These are phyloP conservation scores for Tremella fuciformis DNA, from an alignment of 768 basidiomycete genomes.

Conservation along the genomic window DNA sequence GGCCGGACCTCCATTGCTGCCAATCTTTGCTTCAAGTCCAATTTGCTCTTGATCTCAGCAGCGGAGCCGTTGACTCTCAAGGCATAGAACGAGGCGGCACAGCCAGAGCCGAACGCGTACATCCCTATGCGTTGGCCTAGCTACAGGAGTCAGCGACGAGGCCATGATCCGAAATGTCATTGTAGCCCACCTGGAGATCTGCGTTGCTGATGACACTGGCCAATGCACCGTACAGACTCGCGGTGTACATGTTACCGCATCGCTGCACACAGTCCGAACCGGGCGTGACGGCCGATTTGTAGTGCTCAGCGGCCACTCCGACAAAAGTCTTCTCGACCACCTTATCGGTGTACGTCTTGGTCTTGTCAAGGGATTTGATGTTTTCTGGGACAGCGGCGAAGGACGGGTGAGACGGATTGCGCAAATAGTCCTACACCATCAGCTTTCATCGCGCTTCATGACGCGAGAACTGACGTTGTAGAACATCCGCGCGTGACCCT, in stretches of 20 bases:
- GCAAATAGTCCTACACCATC: slow-evolving; percentile 73
- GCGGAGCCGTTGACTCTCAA: slow-evolving; percentile 85
- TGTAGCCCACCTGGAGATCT: slow-evolving; percentile 54
- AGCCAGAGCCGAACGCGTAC: slow-evolving; percentile 96
- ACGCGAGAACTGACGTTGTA: slow-evolving; percentile 43
- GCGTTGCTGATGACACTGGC: slow-evolving; percentile 77
- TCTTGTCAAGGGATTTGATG: slow-evolving; percentile 62
- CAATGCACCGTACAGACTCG: slow-evolving; percentile 88
- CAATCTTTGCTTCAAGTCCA: slow-evolving; percentile 75
- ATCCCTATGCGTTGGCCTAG: slow-evolving; percentile 78
- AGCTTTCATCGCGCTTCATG: slow-evolving; percentile 54
- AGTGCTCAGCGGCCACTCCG: slow-evolving; percentile 68
- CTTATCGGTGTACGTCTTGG: slow-evolving; percentile 85
- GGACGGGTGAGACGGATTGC: slow-evolving; percentile 64
- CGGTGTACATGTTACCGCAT: slow-evolving; percentile 98
- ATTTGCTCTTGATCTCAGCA: slow-evolving; percentile 70
- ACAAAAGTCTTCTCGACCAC: slow-evolving; percentile 92
- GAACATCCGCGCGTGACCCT: slow-evolving; percentile 83
- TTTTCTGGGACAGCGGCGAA: slow-evolving; percentile 66
- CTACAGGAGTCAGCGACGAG: slow-evolving; percentile 14
- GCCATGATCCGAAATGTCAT: background rate
- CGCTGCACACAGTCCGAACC: slow-evolving; percentile 82
- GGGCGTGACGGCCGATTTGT: slow-evolving; percentile 72
- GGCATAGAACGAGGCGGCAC: slow-evolving; percentile 91
- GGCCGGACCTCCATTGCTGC: slow-evolving; percentile 84